Evolutionary conservation across 1,139 yeast species (phyloP).

Genomic region (Diutina pseudorugosa): DNA sequence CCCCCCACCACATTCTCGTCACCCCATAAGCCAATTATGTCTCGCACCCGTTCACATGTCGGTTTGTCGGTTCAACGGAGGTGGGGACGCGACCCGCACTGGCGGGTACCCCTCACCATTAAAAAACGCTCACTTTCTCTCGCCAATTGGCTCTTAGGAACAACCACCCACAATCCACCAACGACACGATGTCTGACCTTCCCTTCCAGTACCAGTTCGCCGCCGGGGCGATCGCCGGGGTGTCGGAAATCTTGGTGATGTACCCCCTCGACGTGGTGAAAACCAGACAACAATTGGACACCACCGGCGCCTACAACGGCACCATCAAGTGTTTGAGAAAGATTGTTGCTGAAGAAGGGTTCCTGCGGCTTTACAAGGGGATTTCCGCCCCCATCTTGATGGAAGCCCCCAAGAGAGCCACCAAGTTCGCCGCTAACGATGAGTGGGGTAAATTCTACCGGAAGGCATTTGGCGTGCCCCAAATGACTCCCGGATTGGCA

Average conservation of each 20-base stretch:
- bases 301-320: slow-evolving; percentile 61
- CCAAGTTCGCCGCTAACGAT: slow-evolving; percentile 96
- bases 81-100: not conserved
- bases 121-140: slow-evolving; percentile 5
- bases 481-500: slow-evolving; percentile 74
- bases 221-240: slow-evolving; percentile 96
- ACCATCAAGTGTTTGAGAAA: slow-evolving; percentile 74
- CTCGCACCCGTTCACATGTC: not conserved
- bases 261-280: slow-evolving; percentile 97
- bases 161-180: slow-evolving; percentile 14
- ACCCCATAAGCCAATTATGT: slow-evolving; percentile 6
- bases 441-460: slow-evolving; percentile 89
- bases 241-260: slow-evolving; percentile 94
- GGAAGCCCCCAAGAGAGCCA: slow-evolving; percentile 99
- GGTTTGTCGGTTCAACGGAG: not conserved
- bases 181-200: slow-evolving; percentile 13
- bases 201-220: slow-evolving; percentile 87
- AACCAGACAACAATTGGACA: slow-evolving; percentile 87
- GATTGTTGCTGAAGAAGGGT: slow-evolving; percentile 80
- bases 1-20: not conserved
- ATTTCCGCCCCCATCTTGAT: slow-evolving; percentile 90
- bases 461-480: slow-evolving; percentile 51
- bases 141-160: slow-evolving; percentile 12
- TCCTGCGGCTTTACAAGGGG: slow-evolving; percentile 76
- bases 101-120: not conserved